phyloP scores from a whole-genome alignment of 1,284 basidiomycete genomes.

The Vanrija pseudolonga region DNA sequence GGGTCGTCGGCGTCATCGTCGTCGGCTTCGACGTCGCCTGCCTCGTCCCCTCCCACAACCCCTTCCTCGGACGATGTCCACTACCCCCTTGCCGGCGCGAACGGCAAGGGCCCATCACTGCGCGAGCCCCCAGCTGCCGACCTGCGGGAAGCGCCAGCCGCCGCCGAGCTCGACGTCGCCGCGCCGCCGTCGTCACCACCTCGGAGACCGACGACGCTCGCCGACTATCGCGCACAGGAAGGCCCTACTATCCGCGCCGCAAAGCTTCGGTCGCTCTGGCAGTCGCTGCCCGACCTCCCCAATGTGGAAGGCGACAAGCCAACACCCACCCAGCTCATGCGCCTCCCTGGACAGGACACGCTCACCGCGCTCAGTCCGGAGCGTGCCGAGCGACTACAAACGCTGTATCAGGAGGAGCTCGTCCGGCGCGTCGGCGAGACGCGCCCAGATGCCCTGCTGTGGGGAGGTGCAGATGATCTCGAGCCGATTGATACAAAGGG shows the following conservation, averaged over 20 bases:
- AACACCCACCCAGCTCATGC: slow-evolving; percentile 37
- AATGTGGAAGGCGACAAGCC: slow-evolving; percentile 23
- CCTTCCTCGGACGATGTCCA: slow-evolving; percentile 6
- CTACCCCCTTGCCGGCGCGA: slow-evolving; percentile 5
- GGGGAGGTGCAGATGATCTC: slow-evolving; percentile 55
- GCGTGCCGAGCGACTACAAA: slow-evolving; percentile 63
- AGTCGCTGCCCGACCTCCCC: slow-evolving; percentile 42
- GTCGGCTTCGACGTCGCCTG: slow-evolving; percentile 3
- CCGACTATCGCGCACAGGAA: slow-evolving; percentile 45
- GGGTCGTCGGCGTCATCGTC: slow-evolving; percentile 4
- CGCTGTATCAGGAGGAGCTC: slow-evolving; percentile 74
- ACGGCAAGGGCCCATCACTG: slow-evolving; percentile 1
- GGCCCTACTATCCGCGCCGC: slow-evolving; percentile 38
- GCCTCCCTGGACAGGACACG: slow-evolving; percentile 48
- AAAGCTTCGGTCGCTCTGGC: slow-evolving; percentile 46
- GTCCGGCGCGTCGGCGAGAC: slow-evolving; percentile 56
- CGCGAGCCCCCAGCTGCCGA: slow-evolving; percentile 14
- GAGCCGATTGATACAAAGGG: slow-evolving; percentile 18
- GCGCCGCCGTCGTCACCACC: too few relatives aligned
- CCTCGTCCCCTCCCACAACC: neutral
- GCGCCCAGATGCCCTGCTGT: slow-evolving; percentile 42
- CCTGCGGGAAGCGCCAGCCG: neutral
- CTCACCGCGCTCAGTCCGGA: slow-evolving; percentile 58
- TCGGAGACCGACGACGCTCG: slow-evolving; percentile 24
- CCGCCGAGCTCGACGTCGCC: neutral